Base-by-base conservation (phyloP, 2,329 filamentous ascomycete genomes). In the Torrubiella hemipterigena region DNA sequence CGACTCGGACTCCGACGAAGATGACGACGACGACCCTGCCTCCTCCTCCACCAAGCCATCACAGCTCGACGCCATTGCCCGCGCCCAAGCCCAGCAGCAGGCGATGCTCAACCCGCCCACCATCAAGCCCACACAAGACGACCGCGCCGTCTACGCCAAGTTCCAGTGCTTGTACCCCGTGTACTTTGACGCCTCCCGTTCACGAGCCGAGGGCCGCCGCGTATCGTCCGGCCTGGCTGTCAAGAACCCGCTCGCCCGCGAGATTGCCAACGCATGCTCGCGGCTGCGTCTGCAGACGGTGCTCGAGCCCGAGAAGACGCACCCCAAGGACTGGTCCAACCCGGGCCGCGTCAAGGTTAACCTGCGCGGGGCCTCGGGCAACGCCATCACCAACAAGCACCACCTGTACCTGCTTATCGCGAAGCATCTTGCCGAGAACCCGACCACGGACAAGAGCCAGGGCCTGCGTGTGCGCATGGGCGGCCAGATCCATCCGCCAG, bases 241-340 rank as follows among this genome's bases (percentile, higher is more conserved):
- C 5, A 52, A 65, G 35, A 93, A 89, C 60, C 91, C 91, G 17
- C 69, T 98, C 25, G 91, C 91, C 7, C 73, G 82, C 47, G 84
- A 91, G 48, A 87, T 98, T 50, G 80, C 86, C 27, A 79, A 83
- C 51, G 89, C 87, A n/a, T 82, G 82, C 55, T 76, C 77, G 25
- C 59, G 67, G 27, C 68, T 94, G 37, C 72, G 78, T 18, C 62
- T 85, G 21, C 69, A 73, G 38, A 77, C 80, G 26, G 76, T 91
- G 7, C 81, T 95, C 53, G 91, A 98, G 61, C 84, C 87, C 2
- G 81, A 81, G 50, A 94, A 94, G 65, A 71, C 77, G 38, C 91
- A 98, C 57, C 91, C 91, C 6, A 89, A 91, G 60, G 91, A 98
- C 63, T 98, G 91, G 91, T 79, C 81, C 34, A 98, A 98, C 61